Evolutionary conservation across 2,329 filamentous ascomycete genomes (phyloP).

Genomic region (Diplodia intermedia): DNA sequence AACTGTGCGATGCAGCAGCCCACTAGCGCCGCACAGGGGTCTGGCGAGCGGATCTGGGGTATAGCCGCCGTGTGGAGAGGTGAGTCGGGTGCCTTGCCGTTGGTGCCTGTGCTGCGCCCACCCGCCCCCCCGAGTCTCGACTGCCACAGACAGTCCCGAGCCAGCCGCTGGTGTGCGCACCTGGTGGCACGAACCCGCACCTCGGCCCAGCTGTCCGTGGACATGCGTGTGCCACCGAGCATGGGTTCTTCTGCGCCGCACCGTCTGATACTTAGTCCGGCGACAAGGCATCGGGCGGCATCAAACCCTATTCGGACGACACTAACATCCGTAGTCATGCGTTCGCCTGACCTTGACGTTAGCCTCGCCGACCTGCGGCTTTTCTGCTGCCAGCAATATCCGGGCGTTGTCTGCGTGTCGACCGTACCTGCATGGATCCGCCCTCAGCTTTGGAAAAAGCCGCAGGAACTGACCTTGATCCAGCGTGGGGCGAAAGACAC

Average conservation of each 20-base stretch:
- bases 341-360: constrained; percentile 2
- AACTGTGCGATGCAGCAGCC: constrained; percentile 12
- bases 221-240: no score
- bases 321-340: constrained; percentile 11
- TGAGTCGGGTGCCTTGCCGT: constrained; percentile 9
- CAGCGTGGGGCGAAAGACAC: constrained; percentile 17
- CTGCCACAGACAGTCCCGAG: background rate
- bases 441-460: constrained; percentile 2
- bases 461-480: background rate
- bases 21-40: background rate
- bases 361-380: constrained; percentile 3
- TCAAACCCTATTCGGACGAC: background rate
- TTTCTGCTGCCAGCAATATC: constrained; percentile 9
- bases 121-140: background rate
- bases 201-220: background rate
- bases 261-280: background rate
- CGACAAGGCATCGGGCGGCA: background rate
- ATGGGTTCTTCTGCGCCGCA: constrained; percentile 6
- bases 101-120: background rate
- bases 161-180: no score
- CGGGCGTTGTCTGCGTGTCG: background rate
- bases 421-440: constrained; percentile 24
- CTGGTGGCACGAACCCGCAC: background rate
- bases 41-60: constrained; percentile 27
- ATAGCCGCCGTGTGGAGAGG: constrained; percentile 25